Conservation (phyloP, 2,329 filamentous ascomycete genomes). For the Trichoderma sp. region DNA sequence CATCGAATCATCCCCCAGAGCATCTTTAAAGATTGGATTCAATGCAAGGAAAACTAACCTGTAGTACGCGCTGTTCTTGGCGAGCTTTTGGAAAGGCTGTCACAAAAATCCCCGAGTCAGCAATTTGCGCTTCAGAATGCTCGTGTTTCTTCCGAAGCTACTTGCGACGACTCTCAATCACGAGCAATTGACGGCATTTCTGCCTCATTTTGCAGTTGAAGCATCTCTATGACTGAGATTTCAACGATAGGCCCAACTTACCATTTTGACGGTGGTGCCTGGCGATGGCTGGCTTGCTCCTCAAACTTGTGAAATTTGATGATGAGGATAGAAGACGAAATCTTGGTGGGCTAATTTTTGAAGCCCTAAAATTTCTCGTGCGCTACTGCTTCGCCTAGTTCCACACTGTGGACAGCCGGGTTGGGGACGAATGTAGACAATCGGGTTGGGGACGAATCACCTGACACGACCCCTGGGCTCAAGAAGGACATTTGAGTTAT, state of each 20-base stretch:
- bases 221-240: constrained; percentile 21
- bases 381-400: constrained; percentile 28
- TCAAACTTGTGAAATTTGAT: constrained; percentile 34
- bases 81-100: constrained; percentile 88
- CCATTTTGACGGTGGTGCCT: constrained; percentile 66
- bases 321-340: constrained; percentile 36
- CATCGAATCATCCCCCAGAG: neutral
- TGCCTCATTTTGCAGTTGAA: constrained; percentile 37
- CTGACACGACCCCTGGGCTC: constrained; percentile 26
- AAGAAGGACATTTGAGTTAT: neutral
- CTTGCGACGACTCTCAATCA: constrained; percentile 82
- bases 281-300: constrained; percentile 45
- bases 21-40: neutral
- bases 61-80: constrained; percentile 99
- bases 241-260: constrained; percentile 56
- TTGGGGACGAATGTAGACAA: constrained; percentile 32
- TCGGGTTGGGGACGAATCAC: constrained; percentile 46
- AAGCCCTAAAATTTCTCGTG: constrained; percentile 41
- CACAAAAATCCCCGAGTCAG: constrained; percentile 78
- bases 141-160: constrained; percentile 82
- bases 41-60: constrained; percentile 64
- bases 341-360: constrained; percentile 45
- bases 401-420: constrained; percentile 31
- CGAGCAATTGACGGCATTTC: constrained; percentile 47
- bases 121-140: constrained; percentile 98